These are phyloP conservation scores for Durio zibethinus DNA, from an alignment of 345 rosid species.

Conservation along the genomic window DNA sequence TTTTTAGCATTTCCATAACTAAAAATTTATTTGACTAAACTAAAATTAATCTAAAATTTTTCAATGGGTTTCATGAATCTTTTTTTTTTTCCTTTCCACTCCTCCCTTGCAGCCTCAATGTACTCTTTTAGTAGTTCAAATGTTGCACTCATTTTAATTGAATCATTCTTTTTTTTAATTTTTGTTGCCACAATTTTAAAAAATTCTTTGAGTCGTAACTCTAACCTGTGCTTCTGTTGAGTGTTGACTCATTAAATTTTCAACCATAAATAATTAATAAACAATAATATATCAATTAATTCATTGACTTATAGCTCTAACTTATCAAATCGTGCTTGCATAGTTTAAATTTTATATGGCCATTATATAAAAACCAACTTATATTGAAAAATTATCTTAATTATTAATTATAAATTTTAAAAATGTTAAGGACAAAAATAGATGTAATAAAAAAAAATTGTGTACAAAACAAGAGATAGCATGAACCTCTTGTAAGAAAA, in stretches of 20 bases:
- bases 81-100: not conserved
- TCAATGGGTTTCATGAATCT: not conserved
- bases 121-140: not conserved
- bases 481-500: too few species aligned
- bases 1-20: not conserved
- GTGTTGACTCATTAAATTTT: not conserved
- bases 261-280: not conserved
- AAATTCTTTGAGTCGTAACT: not conserved
- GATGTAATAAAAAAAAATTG: not conserved
- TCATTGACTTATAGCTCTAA: too few species aligned
- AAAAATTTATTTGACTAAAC: conserved; percentile 1
- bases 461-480: not conserved
- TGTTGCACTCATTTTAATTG: not conserved
- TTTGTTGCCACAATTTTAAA: not conserved
- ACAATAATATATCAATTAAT: too few species aligned
- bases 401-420: too few species aligned
- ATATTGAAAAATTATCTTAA: too few species aligned
- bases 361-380: too few species aligned
- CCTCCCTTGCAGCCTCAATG: not conserved
- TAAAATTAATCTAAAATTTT: not conserved
- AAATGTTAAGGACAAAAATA: not conserved
- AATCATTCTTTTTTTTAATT: not conserved
- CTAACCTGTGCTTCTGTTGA: not conserved
- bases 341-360: too few species aligned
- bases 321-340: too few species aligned